Base-by-base conservation (phyloP, 495 filamentous ascomycete species). In the Penicillium odoratum region DNA sequence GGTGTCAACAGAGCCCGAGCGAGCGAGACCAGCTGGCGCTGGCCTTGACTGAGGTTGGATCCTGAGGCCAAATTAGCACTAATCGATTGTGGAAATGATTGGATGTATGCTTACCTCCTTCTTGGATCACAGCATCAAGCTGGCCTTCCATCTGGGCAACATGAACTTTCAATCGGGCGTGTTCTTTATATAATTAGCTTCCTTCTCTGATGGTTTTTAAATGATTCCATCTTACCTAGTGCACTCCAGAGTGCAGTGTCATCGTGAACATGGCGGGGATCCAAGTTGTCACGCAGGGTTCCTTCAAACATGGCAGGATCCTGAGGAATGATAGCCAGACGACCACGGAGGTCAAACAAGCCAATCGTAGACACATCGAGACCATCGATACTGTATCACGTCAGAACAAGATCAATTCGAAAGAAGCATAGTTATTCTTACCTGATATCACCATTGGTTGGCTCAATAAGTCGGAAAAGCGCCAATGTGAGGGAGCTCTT, bases 181-280 rank as follows among this genome's bases (percentile, higher is more conserved):
- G 93, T 72, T 96, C 94, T 94, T 21, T 3, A 51, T 31, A 7
- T 18, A n/a, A 49, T 53, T 48, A 48, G 50, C 21, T 16, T 44
- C 34, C 38, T 7, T 44, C 36, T 6, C 21, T 16, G 50, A 31
- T 25, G 9, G 6, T 26, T 33, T 56, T 29, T 51, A 53, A 62
- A 30, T 36, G 25, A 49, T 48, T 47, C 42, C 53, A 60, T 61
- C 88, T 69, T 80, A 93, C 91, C 89, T 48, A 99, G 81, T 40
- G 97, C 95, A 64, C 89, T 93, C 95, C 95, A 99, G 15, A 99
- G 84, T 68, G 97, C 95, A 10, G 92, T 96, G 69, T 99, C 95
- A 72, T 96, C 94, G 67, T 98, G 93, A 51, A 93, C 91, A 73
- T 95, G 88, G 36, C 89, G 89, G 34, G 95, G 95, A 68, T 99